Evolutionary conservation across 371 early-diverging fungal species (phyloP), one percentile per base, ranked within the genome.

Genomic region (Umbelopsis sp.): DNA sequence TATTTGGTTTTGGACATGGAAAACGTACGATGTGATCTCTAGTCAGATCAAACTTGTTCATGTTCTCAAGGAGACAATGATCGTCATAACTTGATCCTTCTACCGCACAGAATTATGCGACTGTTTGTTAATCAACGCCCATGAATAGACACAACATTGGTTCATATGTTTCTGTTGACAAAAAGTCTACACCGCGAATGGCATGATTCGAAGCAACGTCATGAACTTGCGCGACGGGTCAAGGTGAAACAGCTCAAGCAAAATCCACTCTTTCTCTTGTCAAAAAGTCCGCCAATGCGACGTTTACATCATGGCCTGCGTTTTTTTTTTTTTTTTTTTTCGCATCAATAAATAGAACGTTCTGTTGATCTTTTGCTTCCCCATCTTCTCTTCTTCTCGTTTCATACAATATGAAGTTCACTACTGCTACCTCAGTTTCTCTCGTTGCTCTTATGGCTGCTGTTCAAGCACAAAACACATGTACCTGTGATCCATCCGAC

Each of bases 351-450:
- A 48, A 48, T 48, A 48, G 48, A 48, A 48, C 48, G 10, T 41
- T 41, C 20, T n/a, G 48, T 1, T n/a, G 4, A 48, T 48, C 16
- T 48, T 14, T n/a, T n/a, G 16, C 6, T 48, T 48, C 48, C 4
- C 5, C 11, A 16, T 18, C 20, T 48, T 48, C 48, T 48, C 48
- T 48, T 48, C 48, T 48, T 48, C 18, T 48, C 20, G n/a, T 48
- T 48, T 7, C 18, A 14, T 16, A 38, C n/a, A 11, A 6, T 57
- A 57, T 57, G 57, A 57, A 57, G 57, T 32, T 57, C 57, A 57
- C 57, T 57, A 38, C 35, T 57, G 57, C 57, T 57, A 57, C 57
- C 35, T 57, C 57, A 18, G 35, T 57, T 57, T 38, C 57, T 35
- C 35, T 57, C 18, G 25, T 57, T 35, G 32, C 57, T 4, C 16